Evolutionary conservation across 108 stramenopile genomes (phyloP).

Genomic region (Pseudonitzschia delicatissima): DNA sequence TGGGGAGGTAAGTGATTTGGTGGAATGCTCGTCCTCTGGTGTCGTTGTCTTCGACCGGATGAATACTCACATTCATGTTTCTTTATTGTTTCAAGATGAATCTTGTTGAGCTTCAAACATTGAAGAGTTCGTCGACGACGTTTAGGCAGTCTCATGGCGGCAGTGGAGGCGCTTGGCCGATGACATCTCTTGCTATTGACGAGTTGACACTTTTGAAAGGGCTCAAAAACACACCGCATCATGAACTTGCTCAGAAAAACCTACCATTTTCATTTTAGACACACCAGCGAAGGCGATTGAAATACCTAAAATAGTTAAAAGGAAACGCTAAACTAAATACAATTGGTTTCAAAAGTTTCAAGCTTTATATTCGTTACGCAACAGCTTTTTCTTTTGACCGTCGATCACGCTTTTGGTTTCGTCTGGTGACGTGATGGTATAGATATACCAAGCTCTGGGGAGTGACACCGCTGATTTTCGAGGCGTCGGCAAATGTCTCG

Average conservation of each 20-base stretch:
- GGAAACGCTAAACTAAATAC: no score
- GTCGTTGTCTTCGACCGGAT: neutral
- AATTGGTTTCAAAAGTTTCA: neutral
- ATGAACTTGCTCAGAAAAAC: slow-evolving; percentile 17
- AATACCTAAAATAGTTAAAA: no score
- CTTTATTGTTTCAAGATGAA: slow-evolving; percentile 41
- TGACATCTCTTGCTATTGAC: slow-evolving; percentile 53
- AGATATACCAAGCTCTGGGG: slow-evolving; percentile 92
- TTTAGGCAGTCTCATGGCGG: slow-evolving; percentile 43
- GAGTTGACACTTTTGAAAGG: slow-evolving; percentile 48
- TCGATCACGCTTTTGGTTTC: slow-evolving; percentile 60
- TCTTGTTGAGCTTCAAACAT: slow-evolving; percentile 43
- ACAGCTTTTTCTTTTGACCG: neutral
- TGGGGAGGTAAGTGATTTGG: slow-evolving; percentile 56
- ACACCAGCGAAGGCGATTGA: no score
- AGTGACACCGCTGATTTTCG: slow-evolving; percentile 91
- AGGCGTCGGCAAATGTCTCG: slow-evolving; percentile 89
- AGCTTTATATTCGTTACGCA: neutral
- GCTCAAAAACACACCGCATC: slow-evolving; percentile 43
- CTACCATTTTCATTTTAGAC: slow-evolving; percentile 14
- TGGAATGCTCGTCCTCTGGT: neutral
- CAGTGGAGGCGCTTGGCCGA: slow-evolving; percentile 63
- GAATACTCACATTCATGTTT: no score
- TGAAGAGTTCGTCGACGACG: slow-evolving; percentile 29
- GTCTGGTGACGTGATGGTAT: slow-evolving; percentile 80